Evolutionary conservation across 192 early-diverging fungal genomes (phyloP), one percentile per base, ranked within the genome.

Genomic region (Entomortierella lignicola): DNA sequence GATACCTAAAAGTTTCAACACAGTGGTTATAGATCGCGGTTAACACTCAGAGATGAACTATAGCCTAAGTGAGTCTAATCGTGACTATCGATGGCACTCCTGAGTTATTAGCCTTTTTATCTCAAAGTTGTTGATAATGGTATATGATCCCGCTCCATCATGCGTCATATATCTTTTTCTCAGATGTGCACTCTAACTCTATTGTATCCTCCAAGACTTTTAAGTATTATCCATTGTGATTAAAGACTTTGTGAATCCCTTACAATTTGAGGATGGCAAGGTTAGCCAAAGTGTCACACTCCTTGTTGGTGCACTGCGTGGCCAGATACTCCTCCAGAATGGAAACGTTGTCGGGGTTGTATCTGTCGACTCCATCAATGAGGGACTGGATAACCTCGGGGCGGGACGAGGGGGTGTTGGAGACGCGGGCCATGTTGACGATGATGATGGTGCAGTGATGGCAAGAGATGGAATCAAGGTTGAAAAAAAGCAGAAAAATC

Each of bases 181-280:
- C 34, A 10, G 34, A 37, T 37, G 34, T 7, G 34, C 4, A 37
- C 10, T 7, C 34, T 37, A 37, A 37, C 4, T 37, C 34, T 7
- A 37, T 10, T 37, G 34, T 37, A 37, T 4, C 10, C 34, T 37
- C 34, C 34, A 7, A n/a, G n/a, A 37, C 10, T 37, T 7, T 37
- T 4, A 10, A 7, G 34, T 37, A 10, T 10, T 37, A 37, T 37
- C 34, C 34, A 10, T 37, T 37, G 10, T 37, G 34, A 37, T 37
- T 4, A 0, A 25, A 25, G 31, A 29, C 23, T 2, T 29, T 7
- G 52, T 13, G 2, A 7, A 21, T n/a, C 8, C 21, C 85, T 77
- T 84, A 94, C 84, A 98, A 87, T 77, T 98, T 98, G 54, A 98
- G 88, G 34, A 96, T 86, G 54, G 95, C 95, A 43, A 98, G 87